phyloP scores from a whole-genome alignment of 2,329 filamentous ascomycete species.

The Alternaria triticina region DNA sequence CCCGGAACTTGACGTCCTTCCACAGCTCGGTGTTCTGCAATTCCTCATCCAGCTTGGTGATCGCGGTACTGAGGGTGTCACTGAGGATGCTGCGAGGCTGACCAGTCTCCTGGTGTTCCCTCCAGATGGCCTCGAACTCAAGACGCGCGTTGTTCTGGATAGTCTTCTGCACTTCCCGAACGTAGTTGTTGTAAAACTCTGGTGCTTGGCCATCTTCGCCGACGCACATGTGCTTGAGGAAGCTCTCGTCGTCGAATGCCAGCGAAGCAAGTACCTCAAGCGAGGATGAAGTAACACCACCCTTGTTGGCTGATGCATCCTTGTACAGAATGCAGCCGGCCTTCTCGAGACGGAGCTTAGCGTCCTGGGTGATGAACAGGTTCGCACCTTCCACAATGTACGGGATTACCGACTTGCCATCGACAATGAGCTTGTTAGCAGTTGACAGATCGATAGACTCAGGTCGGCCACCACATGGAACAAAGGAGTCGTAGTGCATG shows the following conservation, averaged over 20 bases:
- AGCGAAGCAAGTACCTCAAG: slow-evolving; percentile 94
- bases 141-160: slow-evolving; percentile 91
- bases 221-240: slow-evolving; percentile 93
- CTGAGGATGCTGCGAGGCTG: slow-evolving; percentile 83
- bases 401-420: slow-evolving; percentile 85
- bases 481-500: slow-evolving; percentile 81
- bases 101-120: slow-evolving; percentile 84
- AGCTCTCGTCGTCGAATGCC: slow-evolving; percentile 88
- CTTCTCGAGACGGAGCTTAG: slow-evolving; percentile 91
- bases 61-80: slow-evolving; percentile 87
- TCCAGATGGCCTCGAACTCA: slow-evolving; percentile 98
- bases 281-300: slow-evolving; percentile 95
- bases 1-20: slow-evolving; percentile 79
- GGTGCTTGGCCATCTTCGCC: slow-evolving; percentile 77
- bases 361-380: slow-evolving; percentile 97
- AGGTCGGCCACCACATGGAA: slow-evolving; percentile 93
- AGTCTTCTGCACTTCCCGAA: slow-evolving; percentile 86
- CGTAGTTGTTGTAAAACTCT: slow-evolving; percentile 91
- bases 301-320: slow-evolving; percentile 98
- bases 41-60: slow-evolving; percentile 96
- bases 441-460: slow-evolving; percentile 94
- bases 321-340: slow-evolving; percentile 97
- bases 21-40: slow-evolving; percentile 92
- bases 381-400: slow-evolving; percentile 99
- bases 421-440: slow-evolving; percentile 84